Percentiles rank a stretch among this genome's conserved stretches.
Evolutionary conservation across 1,284 basidiomycete species (phyloP).

Genomic region (Ustilago esculenta): DNA sequence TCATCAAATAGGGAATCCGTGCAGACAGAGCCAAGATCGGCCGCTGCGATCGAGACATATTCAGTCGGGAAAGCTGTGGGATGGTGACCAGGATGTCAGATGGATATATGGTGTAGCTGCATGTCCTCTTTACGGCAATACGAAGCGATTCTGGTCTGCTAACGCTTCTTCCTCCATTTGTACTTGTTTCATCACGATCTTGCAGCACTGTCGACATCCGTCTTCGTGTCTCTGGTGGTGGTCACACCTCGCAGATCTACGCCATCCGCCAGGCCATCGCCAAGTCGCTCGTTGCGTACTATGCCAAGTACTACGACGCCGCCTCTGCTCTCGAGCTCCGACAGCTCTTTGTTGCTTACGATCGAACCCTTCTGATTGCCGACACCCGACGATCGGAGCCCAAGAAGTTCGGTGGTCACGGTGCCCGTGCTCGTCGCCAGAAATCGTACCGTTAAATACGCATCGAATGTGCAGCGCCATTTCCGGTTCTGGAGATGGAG

Average conservation of each 20-base stretch:
- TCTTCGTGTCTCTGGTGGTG: constrained; percentile 98
- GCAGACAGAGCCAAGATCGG: no score
- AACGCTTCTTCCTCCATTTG: background rate
- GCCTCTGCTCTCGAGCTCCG: constrained; percentile 76
- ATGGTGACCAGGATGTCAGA: no score
- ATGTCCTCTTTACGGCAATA: background rate
- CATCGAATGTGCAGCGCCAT: background rate
- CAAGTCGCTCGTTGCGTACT: constrained; percentile 95
- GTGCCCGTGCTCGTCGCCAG: constrained; percentile 67
- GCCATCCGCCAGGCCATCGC: constrained; percentile 99
- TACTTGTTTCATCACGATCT: background rate
- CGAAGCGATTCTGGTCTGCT: constrained; percentile 7
- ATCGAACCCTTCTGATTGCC: constrained; percentile 89
- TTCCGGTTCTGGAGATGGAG: background rate
- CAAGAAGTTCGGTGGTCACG: constrained; percentile 77
- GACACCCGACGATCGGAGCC: constrained; percentile 99
- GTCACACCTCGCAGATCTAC: constrained; percentile 98
- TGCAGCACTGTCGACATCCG: constrained; percentile 82
- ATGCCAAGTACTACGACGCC: constrained; percentile 98
- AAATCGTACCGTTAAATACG: constrained; percentile 58
- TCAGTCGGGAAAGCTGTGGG: no score
- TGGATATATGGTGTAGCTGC: no score
- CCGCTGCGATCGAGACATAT: no score
- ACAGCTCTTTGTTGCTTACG: constrained; percentile 64
- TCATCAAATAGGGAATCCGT: no score